Evolutionary conservation across 1,139 yeast genomes (phyloP).

Genomic region (Debaryomyces udenii): DNA sequence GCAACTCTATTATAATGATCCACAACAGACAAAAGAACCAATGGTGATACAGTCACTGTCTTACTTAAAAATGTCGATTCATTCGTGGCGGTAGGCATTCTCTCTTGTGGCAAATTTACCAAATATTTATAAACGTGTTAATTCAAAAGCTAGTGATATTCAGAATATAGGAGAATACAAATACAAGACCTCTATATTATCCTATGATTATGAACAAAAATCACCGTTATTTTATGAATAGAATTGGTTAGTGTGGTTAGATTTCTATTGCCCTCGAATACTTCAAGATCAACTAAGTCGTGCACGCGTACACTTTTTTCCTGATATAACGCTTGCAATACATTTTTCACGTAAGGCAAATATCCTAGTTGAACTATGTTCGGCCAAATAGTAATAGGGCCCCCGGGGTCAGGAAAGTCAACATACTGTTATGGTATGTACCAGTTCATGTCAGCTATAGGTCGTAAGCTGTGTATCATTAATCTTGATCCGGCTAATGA

Average conservation of each 20-base stretch:
- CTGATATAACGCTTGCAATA: background rate
- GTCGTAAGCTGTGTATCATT: conserved; percentile 78
- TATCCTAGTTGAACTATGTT: conserved; percentile 40
- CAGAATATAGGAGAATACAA: too few relatives aligned
- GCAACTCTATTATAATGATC: conserved; percentile 93
- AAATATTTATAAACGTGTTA: background rate
- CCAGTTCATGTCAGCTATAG: conserved; percentile 91
- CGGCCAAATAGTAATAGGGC: conserved; percentile 94
- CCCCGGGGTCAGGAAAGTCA: conserved; percentile 97
- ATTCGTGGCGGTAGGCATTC: conserved; percentile 19
- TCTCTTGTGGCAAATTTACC: conserved; percentile 5
- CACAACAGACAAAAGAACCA: conserved; percentile 89
- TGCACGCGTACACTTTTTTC: conserved; percentile 1
- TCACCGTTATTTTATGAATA: too few relatives aligned
- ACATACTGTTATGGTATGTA: conserved; percentile 92
- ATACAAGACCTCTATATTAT: too few relatives aligned
- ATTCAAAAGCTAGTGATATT: too few relatives aligned
- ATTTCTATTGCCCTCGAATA: conserved; percentile 9
- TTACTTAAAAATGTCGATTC: conserved; percentile 49
- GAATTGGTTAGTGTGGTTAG: background rate
- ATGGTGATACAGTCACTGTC: conserved; percentile 90
- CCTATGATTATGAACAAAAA: background rate
- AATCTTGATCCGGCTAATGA: conserved; percentile 98
- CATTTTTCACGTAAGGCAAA: background rate
- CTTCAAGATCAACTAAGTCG: conserved; percentile 7